Evolutionary conservation across 768 basidiomycete species (phyloP), one percentile per base, ranked within the genome.

Genomic region (Paxillus ammoniavirescens): DNA sequence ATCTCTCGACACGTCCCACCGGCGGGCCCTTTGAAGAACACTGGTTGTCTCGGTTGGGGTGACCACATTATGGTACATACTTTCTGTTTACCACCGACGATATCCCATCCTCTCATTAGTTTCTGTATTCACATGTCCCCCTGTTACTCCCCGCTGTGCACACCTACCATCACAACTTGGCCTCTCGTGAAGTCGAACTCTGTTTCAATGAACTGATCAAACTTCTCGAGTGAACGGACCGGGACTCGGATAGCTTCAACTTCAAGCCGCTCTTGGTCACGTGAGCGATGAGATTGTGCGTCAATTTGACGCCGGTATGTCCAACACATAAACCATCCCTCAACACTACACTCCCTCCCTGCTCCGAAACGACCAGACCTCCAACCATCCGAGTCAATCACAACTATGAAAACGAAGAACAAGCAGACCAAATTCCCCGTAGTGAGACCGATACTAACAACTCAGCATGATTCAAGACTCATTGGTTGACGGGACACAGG

Each of bases 21-120:
- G 96, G 96, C 69, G 96, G 96, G 3, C 94, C 94, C 0, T n/a
- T n/a, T n/a, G n/a, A 78, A 82, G 50, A 91, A 96, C 74, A 93
- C 92, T 31, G 91, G 89, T 3, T 98, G 95, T 68, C 84, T 98
- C 52, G n/a, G n/a, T n/a, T n/a, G n/a, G n/a, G n/a, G n/a, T n/a
- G n/a, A n/a, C n/a, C n/a, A n/a, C n/a, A n/a, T n/a, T n/a, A n/a
- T n/a, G n/a, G n/a, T n/a, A n/a, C 31, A 10, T 31, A 31, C 31
- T 10, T 31, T 31, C 31, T 31, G 31, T 31, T 21, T 21, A 21
- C 10, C 10, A 31, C 31, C 10, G 8, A 10, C 10, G 10, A 26
- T 26, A 26, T 6, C 5, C 31, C 31, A 31, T 8, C 31, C 31
- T 8, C 8, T 31, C 5, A 8, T 31, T 31, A 10, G 31, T 31